phyloP scores from a whole-genome alignment of 306 rosid species.

The Macrotyloma uniflorum region DNA sequence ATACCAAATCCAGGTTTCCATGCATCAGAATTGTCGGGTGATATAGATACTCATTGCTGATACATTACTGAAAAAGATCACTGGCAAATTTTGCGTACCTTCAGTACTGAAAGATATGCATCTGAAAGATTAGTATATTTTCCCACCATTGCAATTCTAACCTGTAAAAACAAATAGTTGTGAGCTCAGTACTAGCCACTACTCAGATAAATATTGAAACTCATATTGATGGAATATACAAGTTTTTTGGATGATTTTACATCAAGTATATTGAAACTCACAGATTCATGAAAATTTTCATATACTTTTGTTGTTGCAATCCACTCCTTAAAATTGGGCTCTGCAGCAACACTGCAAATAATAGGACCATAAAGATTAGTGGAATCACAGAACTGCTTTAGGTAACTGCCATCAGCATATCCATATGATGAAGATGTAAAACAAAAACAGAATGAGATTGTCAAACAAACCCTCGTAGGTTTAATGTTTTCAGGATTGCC shows the following conservation, averaged over 20 bases:
- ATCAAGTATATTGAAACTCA: conserved; percentile 41
- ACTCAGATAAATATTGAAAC: not conserved
- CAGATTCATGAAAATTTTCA: conserved; percentile 53
- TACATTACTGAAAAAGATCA: not conserved
- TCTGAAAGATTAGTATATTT: conserved; percentile 89
- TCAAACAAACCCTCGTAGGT: conserved; percentile 62
- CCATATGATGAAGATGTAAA: conserved; percentile 8
- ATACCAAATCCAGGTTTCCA: conserved; percentile 28
- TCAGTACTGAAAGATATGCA: conserved; percentile 87
- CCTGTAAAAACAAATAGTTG: conserved; percentile 53
- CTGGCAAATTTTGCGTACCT: conserved; percentile 47
- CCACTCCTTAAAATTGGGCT: conserved; percentile 73
- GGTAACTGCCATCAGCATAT: not conserved
- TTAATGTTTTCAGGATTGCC: conserved; percentile 71
- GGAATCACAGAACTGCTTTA: not conserved
- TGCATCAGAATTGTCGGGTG: conserved; percentile 14
- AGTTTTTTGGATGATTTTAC: not conserved
- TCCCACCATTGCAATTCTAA: conserved; percentile 91
- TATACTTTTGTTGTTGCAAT: conserved; percentile 60
- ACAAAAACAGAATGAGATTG: conserved; percentile 36
- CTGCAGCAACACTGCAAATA: conserved; percentile 60
- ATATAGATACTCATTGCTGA: not conserved
- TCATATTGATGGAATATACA: not conserved
- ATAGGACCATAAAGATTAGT: conserved; percentile 9
- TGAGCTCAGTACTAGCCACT: conserved; percentile 8